Base-by-base conservation (phyloP, 257 asterid genomes). In the Parsonsia alboflavescens region DNA sequence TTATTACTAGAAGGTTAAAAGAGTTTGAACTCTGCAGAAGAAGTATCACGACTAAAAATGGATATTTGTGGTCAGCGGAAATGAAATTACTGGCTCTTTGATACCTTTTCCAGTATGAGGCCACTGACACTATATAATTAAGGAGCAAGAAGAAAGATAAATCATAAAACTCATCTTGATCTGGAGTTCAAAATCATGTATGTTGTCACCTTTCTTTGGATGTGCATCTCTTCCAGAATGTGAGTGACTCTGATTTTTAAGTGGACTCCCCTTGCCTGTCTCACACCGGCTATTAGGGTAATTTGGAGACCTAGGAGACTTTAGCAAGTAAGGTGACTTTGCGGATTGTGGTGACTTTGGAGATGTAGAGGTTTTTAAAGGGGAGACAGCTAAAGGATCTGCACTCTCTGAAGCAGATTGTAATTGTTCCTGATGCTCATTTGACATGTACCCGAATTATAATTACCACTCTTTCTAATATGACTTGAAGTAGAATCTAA, bases 141-240 rank as follows among this genome's bases (percentile, higher is more conserved):
- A 61, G 21, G 21, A 61, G 42, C 67, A 61, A 61, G 21, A 28
- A 28, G n/a, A 0, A 39, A 66, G 50, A 65, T 67, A 50, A 49
- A 61, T 24, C 26, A 28, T 15, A 50, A 39, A 64, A 30, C 0
- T n/a, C 21, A 6, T 7, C 16, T 19, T 39, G 0, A 6, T 11
- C 0, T n/a, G 26, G 10, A 21, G 16, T 39, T 13, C 26, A 58
- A 36, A 36, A 22, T 24, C 45, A 28, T 3, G 62, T 9, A 17
- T 52, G 1, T 5, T 52, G 33, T 61, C 44, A 90, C 98, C 97
- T 85, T 93, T 93, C 77, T 89, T 89, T 19, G 97, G 96, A 70
- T 83, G 90, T 30, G 91, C 93, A 49, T 85, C 83, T 82, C 77
- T 83, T 48, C 77, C 79, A 78, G 89, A 85, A 82, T 81, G 79